Base-by-base conservation (phyloP, 2,329 filamentous ascomycete species). In the Penicillium glabrum region DNA sequence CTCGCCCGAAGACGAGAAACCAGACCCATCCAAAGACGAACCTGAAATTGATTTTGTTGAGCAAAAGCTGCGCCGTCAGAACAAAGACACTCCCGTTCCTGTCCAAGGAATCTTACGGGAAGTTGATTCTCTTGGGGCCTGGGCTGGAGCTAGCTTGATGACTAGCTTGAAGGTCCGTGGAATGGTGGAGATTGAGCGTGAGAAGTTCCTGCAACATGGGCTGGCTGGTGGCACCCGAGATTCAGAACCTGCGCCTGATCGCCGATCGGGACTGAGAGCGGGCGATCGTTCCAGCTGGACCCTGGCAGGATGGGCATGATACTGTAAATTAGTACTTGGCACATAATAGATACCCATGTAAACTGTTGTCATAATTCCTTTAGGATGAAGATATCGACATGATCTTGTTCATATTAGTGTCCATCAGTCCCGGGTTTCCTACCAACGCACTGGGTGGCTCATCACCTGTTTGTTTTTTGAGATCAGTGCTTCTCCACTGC, bases 81-180 rank as follows among this genome's bases (percentile, higher is more conserved):
- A 67, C 50, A 74, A 81, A 33, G 69, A 73, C 11, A 61, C 46
- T 9, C 71, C 70, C 29, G 64, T 69, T 2, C 64, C 65, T 13
- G 59, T 76, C 2, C 74, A 76, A 24, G 74, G 77, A 13, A 56
- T 73, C 19, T 62, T 80, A n/a, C 75, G 78, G n/a, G 83, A 83
- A 24, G 77, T 88, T 1, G 82, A 87, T 58, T 83, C 82, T 7
- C 70, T 89, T 5, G 86, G 86, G 2, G 72, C 85, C 3, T 89
- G 86, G 86, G 83, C 82, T 5, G 86, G 86, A 7, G 86, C 83
- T 4, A 88, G 85, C 68, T 72, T 89, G 21, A 73, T 86, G 7
- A 80, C 83, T 0, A 82, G 81, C 59, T 71, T 88, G 62, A 83
- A 84, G 51, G 78, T 87, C 23, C 82, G 82, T 56, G 85, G 85